Percentiles rank a stretch among this genome's conserved stretches.
phyloP scores from a whole-genome alignment of 1,284 basidiomycete genomes.

The Papiliotrema laurentii region DNA sequence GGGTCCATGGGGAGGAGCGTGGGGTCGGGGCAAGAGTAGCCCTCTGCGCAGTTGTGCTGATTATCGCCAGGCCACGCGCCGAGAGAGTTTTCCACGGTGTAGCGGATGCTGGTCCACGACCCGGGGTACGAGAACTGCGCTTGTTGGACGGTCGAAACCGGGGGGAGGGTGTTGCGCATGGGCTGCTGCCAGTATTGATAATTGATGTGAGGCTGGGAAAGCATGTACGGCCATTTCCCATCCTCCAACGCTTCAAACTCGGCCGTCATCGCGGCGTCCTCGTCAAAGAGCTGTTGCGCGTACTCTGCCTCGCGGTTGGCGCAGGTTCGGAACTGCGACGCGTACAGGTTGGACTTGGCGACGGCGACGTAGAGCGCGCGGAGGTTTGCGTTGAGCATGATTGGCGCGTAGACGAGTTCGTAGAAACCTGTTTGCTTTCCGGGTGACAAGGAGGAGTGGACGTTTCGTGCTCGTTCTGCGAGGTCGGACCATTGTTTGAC shows the following conservation, averaged over 20 bases:
- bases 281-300: slow-evolving; percentile 49
- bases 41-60: slow-evolving; percentile 48
- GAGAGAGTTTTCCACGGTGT: slow-evolving; percentile 58
- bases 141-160: slow-evolving; percentile 15
- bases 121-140: slow-evolving; percentile 6
- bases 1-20: slow-evolving; percentile 54
- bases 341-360: slow-evolving; percentile 58
- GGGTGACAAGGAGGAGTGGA: slow-evolving; percentile 56
- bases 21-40: slow-evolving; percentile 56
- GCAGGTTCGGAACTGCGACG: slow-evolving; percentile 61
- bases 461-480: slow-evolving; percentile 53
- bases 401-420: slow-evolving; percentile 62
- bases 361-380: slow-evolving; percentile 55
- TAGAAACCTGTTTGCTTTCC: slow-evolving; percentile 59
- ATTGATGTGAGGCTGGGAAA: slow-evolving; percentile 55
- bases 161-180: slow-evolving; percentile 54
- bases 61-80: slow-evolving; percentile 47
- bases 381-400: slow-evolving; percentile 51
- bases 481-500: slow-evolving; percentile 54
- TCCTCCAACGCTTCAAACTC: slow-evolving; percentile 58
- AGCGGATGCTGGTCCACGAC: slow-evolving; percentile 59
- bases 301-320: slow-evolving; percentile 58
- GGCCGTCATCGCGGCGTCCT: slow-evolving; percentile 24
- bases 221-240: slow-evolving; percentile 55
- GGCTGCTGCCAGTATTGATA: slow-evolving; percentile 63